Evolutionary conservation across 257 asterid species (phyloP).

Genomic region (Thymus quinquecostatus): DNA sequence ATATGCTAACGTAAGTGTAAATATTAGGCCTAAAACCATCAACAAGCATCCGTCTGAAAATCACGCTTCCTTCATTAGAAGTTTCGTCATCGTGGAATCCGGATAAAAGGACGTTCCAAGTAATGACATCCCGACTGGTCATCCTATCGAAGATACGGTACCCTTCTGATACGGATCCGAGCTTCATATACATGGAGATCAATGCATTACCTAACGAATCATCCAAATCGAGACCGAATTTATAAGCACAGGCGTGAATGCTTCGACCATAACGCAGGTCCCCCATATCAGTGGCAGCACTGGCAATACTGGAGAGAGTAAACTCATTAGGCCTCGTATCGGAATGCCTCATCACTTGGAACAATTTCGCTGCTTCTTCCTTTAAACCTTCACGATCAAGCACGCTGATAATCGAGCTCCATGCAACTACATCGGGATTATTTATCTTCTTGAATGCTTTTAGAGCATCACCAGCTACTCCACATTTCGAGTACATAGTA

Average conservation of each 20-base stretch:
- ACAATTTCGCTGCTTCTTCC: constrained; percentile 66
- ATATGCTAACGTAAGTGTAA: constrained; percentile 65
- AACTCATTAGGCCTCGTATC: constrained; percentile 75
- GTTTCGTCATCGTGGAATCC: constrained; percentile 64
- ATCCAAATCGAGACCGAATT: constrained; percentile 62
- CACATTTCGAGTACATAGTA: constrained; percentile 83
- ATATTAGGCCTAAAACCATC: constrained; percentile 73
- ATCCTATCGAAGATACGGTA: constrained; percentile 50
- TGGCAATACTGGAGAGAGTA: constrained; percentile 66
- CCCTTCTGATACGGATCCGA: constrained; percentile 59
- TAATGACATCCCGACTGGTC: constrained; percentile 56
- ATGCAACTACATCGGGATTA: constrained; percentile 73
- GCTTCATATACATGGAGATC: constrained; percentile 79
- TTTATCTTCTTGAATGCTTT: constrained; percentile 55
- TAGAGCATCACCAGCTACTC: constrained; percentile 60
- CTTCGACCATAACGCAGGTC: constrained; percentile 59
- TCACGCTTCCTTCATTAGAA: constrained; percentile 56
- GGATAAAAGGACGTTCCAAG: constrained; percentile 82
- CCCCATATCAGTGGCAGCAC: constrained; percentile 67
- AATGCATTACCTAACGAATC: constrained; percentile 67
- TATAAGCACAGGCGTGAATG: constrained; percentile 74
- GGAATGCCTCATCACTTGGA: constrained; percentile 59
- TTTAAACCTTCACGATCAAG: constrained; percentile 75
- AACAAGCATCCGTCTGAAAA: constrained; percentile 59
- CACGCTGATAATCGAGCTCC: constrained; percentile 76